A percentile compares a stretch with the other conserved stretches of the same genome.
These are phyloP conservation scores for Acacia acuminata DNA, from an alignment of 306 rosid species.

Conservation along the genomic window DNA sequence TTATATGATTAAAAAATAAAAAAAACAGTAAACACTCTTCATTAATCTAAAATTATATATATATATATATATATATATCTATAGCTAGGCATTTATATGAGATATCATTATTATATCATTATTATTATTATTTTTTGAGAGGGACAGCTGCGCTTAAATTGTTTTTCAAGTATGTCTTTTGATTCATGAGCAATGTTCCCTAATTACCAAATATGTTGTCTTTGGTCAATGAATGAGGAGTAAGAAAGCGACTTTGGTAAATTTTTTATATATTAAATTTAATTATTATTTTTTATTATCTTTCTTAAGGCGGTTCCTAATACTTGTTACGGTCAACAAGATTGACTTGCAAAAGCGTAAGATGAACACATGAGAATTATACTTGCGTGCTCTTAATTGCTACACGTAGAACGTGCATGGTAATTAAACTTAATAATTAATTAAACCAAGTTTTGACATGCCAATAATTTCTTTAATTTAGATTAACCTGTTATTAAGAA, in stretches of 20 bases:
- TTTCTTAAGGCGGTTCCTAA: background rate
- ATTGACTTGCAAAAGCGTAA: background rate
- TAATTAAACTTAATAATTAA: background rate
- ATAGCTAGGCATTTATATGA: too few relatives aligned
- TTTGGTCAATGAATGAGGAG: background rate
- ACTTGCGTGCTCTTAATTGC: background rate
- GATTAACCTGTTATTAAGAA: background rate
- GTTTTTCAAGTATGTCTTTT: too few relatives aligned
- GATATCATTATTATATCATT: too few relatives aligned
- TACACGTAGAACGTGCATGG: background rate
- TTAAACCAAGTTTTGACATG: background rate
- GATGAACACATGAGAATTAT: too few relatives aligned
- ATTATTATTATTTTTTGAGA: too few relatives aligned
- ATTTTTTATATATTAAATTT: background rate
- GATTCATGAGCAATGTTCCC: too few relatives aligned
- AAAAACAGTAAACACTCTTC: too few relatives aligned
- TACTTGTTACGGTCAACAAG: background rate
- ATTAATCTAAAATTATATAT: too few relatives aligned
- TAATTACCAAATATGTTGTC: background rate
- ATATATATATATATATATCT: too few relatives aligned
- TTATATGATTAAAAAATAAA: too few relatives aligned
- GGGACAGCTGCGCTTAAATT: too few relatives aligned
- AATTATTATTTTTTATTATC: background rate
- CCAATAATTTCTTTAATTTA: background rate
- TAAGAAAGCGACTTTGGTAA: background rate